Percentiles rank a stretch among this genome's conserved stretches.
Evolutionary conservation across 805 yeast species (phyloP).

Genomic region (Hanseniaspora guilliermondii): DNA sequence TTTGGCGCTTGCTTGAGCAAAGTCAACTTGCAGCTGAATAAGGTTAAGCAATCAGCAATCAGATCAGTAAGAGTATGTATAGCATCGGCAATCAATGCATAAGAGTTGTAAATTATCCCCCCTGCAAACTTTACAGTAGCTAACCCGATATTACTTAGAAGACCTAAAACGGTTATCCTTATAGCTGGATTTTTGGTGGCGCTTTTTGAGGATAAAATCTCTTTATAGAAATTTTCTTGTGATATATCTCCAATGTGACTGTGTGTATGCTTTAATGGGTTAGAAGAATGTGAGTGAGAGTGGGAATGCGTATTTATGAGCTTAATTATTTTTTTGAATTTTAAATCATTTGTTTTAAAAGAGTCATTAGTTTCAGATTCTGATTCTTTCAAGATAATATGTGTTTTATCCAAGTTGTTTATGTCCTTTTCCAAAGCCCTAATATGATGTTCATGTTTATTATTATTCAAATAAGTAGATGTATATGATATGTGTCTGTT

Average conservation of each 20-base stretch:
- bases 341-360: constrained; percentile 27
- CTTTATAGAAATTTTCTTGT: constrained; percentile 15
- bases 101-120: constrained; percentile 87
- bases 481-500: background rate
- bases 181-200: constrained; percentile 67
- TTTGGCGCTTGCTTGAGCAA: constrained; percentile 20
- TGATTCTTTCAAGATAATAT: constrained; percentile 32
- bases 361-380: constrained; percentile 34
- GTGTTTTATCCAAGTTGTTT: constrained; percentile 26
- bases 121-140: constrained; percentile 80
- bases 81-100: constrained; percentile 87
- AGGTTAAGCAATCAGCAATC: constrained; percentile 76
- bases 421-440: constrained; percentile 4
- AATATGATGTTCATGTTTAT: background rate
- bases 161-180: constrained; percentile 84
- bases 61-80: constrained; percentile 85
- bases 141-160: constrained; percentile 70
- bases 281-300: constrained; percentile 26
- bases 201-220: constrained; percentile 33
- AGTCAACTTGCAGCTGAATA: constrained; percentile 76
- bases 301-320: constrained; percentile 20
- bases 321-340: constrained; percentile 17
- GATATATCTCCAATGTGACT: constrained; percentile 1
- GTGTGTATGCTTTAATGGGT: constrained; percentile 18
- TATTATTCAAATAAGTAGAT: background rate